phyloP scores from a whole-genome alignment of 164 flowering plant species.

The Cinnamomum micranthum region DNA sequence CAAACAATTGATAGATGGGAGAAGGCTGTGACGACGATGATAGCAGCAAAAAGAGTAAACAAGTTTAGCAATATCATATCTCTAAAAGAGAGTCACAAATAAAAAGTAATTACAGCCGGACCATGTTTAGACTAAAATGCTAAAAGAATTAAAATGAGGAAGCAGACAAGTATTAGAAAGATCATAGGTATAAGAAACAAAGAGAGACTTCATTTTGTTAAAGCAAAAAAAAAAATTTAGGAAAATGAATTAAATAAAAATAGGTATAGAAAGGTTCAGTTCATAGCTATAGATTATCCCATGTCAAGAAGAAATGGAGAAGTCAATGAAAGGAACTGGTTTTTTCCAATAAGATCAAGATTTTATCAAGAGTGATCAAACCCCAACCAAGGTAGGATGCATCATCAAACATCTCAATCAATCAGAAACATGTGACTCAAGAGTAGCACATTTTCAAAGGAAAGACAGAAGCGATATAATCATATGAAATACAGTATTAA shows the following conservation, averaged over 20 bases:
- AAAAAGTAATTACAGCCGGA: neutral
- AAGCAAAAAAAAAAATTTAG: neutral
- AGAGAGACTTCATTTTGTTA: neutral
- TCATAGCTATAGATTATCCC: neutral
- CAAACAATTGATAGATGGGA: neutral
- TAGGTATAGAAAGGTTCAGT: neutral
- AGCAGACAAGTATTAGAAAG: neutral
- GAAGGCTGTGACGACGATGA: no score
- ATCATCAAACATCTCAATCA: neutral
- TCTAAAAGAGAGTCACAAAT: neutral
- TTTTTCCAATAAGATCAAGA: neutral
- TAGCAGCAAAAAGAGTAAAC: no score
- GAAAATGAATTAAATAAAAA: neutral
- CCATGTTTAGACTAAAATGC: neutral
- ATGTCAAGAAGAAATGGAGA: neutral
- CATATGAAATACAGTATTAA: no score
- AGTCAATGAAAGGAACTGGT: neutral
- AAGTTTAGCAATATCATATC: no score
- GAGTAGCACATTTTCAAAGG: neutral
- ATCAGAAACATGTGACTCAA: no score
- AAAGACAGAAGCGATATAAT: neutral
- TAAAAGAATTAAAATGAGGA: neutral
- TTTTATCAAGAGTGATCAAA: neutral
- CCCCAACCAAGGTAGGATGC: no score
- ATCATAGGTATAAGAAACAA: neutral